Evolutionary conservation across 2,329 filamentous ascomycete species (phyloP).

Genomic region (Colletotrichum sublineola): DNA sequence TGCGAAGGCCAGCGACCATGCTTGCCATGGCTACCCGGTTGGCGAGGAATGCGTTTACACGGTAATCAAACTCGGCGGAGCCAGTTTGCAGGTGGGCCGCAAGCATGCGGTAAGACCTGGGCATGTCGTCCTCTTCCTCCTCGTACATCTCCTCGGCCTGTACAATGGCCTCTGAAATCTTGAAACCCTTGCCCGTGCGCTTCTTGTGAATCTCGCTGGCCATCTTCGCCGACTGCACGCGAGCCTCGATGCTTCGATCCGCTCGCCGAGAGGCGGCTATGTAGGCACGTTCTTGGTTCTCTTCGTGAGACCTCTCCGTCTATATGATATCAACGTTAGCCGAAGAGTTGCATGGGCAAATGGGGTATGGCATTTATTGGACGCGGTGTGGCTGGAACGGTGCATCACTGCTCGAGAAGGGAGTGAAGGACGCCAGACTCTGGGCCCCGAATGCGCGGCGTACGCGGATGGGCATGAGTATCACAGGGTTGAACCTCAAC

Average conservation of each 20-base stretch:
- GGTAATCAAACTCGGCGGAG: slow-evolving; percentile 71
- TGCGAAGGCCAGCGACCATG: slow-evolving; percentile 51
- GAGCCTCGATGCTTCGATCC: slow-evolving; percentile 88
- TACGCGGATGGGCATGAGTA: too few relatives aligned
- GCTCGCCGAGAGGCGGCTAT: slow-evolving; percentile 90
- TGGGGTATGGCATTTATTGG: too few relatives aligned
- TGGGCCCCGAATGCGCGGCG: neutral
- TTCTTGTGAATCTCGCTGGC: slow-evolving; percentile 93
- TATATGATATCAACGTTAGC: slow-evolving; percentile 48
- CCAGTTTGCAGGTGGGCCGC: slow-evolving; percentile 72
- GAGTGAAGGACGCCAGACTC: neutral
- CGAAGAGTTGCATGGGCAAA: neutral
- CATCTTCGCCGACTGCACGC: slow-evolving; percentile 86
- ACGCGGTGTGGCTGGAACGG: neutral
- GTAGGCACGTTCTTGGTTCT: slow-evolving; percentile 90
- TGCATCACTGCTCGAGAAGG: neutral
- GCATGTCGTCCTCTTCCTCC: slow-evolving; percentile 87
- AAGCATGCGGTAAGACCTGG: slow-evolving; percentile 74
- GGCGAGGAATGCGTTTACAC: slow-evolving; percentile 64
- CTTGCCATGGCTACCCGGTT: slow-evolving; percentile 60
- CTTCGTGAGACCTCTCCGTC: slow-evolving; percentile 82
- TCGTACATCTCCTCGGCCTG: slow-evolving; percentile 96
- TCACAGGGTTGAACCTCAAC: too few relatives aligned
- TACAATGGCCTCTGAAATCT: slow-evolving; percentile 82
- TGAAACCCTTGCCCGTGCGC: slow-evolving; percentile 84